phyloP scores from a whole-genome alignment of 2,329 filamentous ascomycete genomes.

The Macrophomina pseudophaseolina region DNA sequence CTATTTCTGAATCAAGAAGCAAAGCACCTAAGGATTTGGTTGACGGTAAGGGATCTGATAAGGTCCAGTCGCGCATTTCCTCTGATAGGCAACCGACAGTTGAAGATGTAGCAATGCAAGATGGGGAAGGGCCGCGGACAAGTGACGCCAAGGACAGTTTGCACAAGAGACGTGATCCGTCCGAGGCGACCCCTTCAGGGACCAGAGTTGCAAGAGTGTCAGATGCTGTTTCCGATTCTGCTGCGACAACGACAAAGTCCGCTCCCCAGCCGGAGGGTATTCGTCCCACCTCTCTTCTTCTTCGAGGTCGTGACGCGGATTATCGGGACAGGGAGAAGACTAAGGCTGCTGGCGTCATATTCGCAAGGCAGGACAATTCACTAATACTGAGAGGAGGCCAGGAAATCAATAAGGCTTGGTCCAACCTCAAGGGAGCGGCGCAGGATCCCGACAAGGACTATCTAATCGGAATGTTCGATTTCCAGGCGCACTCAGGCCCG shows the following conservation, averaged over 20 bases:
- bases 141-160: conserved; percentile 46
- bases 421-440: conserved; percentile 52
- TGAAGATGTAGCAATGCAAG: conserved; percentile 10
- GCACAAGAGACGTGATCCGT: conserved; percentile 38
- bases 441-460: conserved; percentile 61
- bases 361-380: conserved; percentile 66
- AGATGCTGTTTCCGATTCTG: conserved; percentile 7
- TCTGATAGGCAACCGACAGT: background rate
- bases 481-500: conserved; percentile 62
- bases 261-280: conserved; percentile 3
- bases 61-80: background rate
- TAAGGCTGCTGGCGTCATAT: conserved; percentile 76
- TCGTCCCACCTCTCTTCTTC: conserved; percentile 5
- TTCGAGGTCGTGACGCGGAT: conserved; percentile 2
- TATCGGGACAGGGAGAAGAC: conserved; percentile 57
- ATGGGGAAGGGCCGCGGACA: conserved; percentile 58
- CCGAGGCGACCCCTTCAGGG: conserved; percentile 29
- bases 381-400: conserved; percentile 21
- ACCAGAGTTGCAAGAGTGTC: conserved; percentile 30
- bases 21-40: background rate
- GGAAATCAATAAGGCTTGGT: conserved; percentile 40
- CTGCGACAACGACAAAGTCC: conserved; percentile 25
- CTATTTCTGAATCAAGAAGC: background rate
- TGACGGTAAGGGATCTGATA: background rate
- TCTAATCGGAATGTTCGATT: conserved; percentile 65